phyloP scores from a whole-genome alignment of 2,329 filamentous ascomycete species.

The Venturia effusa region DNA sequence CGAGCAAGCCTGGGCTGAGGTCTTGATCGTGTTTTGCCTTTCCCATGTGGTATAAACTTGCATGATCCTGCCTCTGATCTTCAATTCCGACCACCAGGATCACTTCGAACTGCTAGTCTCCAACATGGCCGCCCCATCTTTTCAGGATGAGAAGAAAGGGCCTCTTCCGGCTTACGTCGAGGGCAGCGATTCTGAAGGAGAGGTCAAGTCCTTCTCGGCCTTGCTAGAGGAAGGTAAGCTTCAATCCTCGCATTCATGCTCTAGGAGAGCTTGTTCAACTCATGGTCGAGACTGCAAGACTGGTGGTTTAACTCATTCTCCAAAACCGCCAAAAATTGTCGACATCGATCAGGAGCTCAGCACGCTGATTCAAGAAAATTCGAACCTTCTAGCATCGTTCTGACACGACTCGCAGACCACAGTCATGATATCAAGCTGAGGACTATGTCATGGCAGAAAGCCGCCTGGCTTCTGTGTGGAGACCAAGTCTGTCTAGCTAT shows the following conservation, averaged over 20 bases:
- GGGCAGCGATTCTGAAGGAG: slow-evolving; percentile 9
- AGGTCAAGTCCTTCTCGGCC: slow-evolving; percentile 16
- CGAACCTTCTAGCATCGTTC: neutral
- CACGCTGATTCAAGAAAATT: neutral
- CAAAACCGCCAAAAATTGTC: too few species aligned
- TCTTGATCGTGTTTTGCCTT: neutral
- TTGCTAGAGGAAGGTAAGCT: slow-evolving; percentile 21
- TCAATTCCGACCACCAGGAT: neutral
- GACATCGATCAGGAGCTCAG: too few species aligned
- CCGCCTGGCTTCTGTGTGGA: slow-evolving; percentile 36
- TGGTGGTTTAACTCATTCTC: neutral
- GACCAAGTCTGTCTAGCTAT: slow-evolving; percentile 42
- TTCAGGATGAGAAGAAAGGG: slow-evolving; percentile 7
- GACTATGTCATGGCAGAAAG: slow-evolving; percentile 44
- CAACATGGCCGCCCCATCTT: neutral
- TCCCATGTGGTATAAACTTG: slow-evolving; percentile 8
- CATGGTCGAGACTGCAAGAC: neutral
- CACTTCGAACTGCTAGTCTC: neutral
- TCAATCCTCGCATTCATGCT: neutral
- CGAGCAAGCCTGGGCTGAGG: neutral
- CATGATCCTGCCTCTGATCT: neutral
- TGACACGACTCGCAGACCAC: slow-evolving; percentile 25
- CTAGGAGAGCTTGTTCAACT: neutral
- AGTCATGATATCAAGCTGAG: slow-evolving; percentile 40
- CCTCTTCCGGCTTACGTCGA: neutral